Percentiles rank a stretch among this genome's conserved stretches.
phyloP scores from a whole-genome alignment of 2,329 filamentous ascomycete species.

The Epichloe festucae region DNA sequence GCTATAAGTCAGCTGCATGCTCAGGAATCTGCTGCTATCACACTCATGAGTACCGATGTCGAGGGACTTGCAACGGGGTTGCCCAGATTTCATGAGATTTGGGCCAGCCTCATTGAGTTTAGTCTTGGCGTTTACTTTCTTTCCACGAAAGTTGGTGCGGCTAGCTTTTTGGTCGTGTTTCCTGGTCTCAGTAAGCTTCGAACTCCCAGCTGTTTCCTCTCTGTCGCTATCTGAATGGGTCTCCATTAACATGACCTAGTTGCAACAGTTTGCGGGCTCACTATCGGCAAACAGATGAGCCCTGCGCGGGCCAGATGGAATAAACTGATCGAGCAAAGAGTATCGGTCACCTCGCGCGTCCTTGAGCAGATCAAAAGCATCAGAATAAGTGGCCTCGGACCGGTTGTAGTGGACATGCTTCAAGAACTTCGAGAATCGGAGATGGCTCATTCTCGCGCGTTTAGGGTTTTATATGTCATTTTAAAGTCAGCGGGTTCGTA shows the following conservation, averaged over 20 bases:
- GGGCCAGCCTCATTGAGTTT: conserved; percentile 18
- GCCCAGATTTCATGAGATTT: conserved; percentile 18
- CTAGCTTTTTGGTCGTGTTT: conserved; percentile 36
- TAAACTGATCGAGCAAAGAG: conserved; percentile 16
- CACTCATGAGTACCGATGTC: conserved; percentile 32
- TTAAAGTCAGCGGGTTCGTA: conserved; percentile 4
- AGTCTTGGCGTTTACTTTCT: conserved; percentile 8
- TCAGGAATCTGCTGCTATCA: conserved; percentile 23
- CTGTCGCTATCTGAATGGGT: background rate
- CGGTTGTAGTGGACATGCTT: conserved; percentile 1
- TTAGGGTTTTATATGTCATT: conserved; percentile 3
- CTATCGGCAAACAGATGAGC: conserved; percentile 24
- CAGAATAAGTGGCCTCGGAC: conserved; percentile 22
- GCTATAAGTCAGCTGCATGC: conserved; percentile 14
- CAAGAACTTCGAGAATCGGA: conserved; percentile 9
- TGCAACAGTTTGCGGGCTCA: conserved; percentile 26
- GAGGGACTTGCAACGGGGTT: conserved; percentile 19
- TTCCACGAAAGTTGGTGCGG: conserved; percentile 1
- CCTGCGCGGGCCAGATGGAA: conserved; percentile 23
- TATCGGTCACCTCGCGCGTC: conserved; percentile 17
- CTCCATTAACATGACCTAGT: conserved; percentile 13
- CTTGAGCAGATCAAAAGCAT: conserved; percentile 18
- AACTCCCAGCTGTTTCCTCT: background rate
- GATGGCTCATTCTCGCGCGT: conserved; percentile 5
- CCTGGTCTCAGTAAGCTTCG: conserved; percentile 41